Conservation (phyloP, 2,329 filamentous ascomycete genomes). For the Rhinocladiella mackenziei region DNA sequence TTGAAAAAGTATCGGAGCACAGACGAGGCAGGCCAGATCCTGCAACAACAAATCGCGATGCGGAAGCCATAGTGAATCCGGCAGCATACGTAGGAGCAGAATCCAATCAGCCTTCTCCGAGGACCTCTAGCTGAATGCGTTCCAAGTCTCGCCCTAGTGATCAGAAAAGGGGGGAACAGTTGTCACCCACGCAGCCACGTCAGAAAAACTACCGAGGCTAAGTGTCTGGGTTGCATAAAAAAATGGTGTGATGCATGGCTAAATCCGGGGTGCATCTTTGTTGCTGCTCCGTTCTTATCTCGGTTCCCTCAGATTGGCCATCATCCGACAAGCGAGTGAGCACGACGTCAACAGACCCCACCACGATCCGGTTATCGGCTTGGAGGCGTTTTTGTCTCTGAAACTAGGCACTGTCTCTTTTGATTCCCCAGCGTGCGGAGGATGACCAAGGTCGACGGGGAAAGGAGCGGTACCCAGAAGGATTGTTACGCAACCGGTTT, state of each 20-base stretch:
- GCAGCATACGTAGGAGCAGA: too few relatives aligned
- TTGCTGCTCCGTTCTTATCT: constrained; percentile 7
- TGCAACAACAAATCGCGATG: too few relatives aligned
- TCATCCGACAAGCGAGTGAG: constrained; percentile 17
- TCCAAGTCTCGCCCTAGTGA: background rate
- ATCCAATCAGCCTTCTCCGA: too few relatives aligned
- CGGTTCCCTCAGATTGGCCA: constrained; percentile 8
- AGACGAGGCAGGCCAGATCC: too few relatives aligned
- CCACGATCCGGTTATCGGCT: constrained; percentile 20
- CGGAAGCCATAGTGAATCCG: too few relatives aligned
- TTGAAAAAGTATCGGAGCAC: too few relatives aligned
- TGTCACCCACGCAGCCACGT: constrained; percentile 10
- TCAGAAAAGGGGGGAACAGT: background rate
- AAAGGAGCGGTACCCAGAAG: background rate
- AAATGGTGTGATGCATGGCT: constrained; percentile 16
- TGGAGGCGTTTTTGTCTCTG: constrained; percentile 16
- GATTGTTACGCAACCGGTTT: background rate
- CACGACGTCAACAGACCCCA: constrained; percentile 21
- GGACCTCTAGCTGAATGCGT: background rate
- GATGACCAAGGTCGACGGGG: background rate
- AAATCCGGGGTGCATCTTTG: constrained; percentile 25
- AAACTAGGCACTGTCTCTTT: constrained; percentile 12
- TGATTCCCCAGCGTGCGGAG: background rate
- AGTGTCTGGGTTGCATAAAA: constrained; percentile 10
- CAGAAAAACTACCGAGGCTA: constrained; percentile 18